Percentiles rank a stretch among this genome's conserved stretches.
Evolutionary conservation across 2,329 filamentous ascomycete species (phyloP).

Genomic region (Claviceps citrina): DNA sequence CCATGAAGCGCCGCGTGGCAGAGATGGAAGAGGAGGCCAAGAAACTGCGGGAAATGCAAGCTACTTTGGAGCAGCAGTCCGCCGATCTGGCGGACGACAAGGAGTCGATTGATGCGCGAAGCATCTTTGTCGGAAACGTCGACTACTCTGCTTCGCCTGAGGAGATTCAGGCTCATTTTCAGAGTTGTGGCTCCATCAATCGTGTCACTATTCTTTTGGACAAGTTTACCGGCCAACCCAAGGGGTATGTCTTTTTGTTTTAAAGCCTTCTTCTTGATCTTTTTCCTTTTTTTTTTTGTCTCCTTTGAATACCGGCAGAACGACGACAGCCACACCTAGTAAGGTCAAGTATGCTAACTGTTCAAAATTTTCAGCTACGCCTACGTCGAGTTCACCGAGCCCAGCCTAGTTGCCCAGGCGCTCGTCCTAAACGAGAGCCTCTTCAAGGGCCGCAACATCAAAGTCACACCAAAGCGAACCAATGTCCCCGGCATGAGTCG

Average conservation of each 20-base stretch:
- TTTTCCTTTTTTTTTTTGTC: neutral
- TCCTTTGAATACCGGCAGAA: neutral
- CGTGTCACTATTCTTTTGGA: slow-evolving; percentile 93
- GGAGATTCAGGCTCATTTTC: slow-evolving; percentile 93
- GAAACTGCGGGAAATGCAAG: slow-evolving; percentile 77
- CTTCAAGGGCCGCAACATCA: slow-evolving; percentile 87
- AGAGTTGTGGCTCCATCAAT: slow-evolving; percentile 94
- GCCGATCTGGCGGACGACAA: slow-evolving; percentile 80
- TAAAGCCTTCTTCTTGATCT: too few relatives aligned
- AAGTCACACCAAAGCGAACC: slow-evolving; percentile 88
- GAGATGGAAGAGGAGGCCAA: slow-evolving; percentile 86
- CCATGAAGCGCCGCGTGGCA: slow-evolving; percentile 73
- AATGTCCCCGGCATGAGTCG: slow-evolving; percentile 91
- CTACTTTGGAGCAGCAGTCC: slow-evolving; percentile 67
- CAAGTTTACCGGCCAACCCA: slow-evolving; percentile 98
- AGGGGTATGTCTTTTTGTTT: slow-evolving; percentile 48
- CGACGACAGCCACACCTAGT: neutral
- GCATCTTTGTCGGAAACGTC: slow-evolving; percentile 96
- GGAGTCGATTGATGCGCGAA: slow-evolving; percentile 86
- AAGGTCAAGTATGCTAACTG: neutral
- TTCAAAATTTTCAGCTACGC: slow-evolving; percentile 53
- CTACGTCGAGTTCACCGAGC: slow-evolving; percentile 96
- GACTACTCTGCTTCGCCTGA: slow-evolving; percentile 95
- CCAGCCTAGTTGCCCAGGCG: slow-evolving; percentile 80
- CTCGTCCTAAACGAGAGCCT: slow-evolving; percentile 92